Evolutionary conservation across 2,329 filamentous ascomycete species (phyloP).

Genomic region (Botrytis squamosa): DNA sequence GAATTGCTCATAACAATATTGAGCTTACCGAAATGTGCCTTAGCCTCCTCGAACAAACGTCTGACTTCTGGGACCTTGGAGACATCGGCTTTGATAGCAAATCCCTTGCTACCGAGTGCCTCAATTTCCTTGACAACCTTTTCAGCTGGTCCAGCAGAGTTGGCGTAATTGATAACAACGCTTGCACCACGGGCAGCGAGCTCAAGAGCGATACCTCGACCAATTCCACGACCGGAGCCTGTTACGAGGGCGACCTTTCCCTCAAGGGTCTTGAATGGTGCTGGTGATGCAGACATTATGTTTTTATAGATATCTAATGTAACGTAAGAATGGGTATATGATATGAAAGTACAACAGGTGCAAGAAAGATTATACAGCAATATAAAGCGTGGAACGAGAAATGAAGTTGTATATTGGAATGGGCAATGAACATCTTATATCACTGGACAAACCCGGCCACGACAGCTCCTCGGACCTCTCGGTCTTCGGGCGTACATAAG

Average conservation of each 20-base stretch:
- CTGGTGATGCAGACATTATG: slow-evolving; percentile 7
- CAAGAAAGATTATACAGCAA: background rate
- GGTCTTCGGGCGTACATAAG: slow-evolving; percentile 20
- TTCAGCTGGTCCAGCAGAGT: slow-evolving; percentile 56
- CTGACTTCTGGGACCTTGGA: slow-evolving; percentile 43
- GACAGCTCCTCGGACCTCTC: slow-evolving; percentile 17
- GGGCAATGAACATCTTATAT: slow-evolving; percentile 14
- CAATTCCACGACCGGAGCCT: slow-evolving; percentile 77
- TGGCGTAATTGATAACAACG: slow-evolving; percentile 60
- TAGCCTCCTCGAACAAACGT: slow-evolving; percentile 31
- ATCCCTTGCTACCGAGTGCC: slow-evolving; percentile 50
- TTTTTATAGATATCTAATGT: background rate
- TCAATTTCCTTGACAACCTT: slow-evolving; percentile 53
- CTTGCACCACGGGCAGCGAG: slow-evolving; percentile 43
- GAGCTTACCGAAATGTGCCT: slow-evolving; percentile 33
- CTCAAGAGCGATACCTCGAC: slow-evolving; percentile 48
- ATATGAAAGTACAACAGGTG: background rate
- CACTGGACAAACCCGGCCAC: slow-evolving; percentile 11
- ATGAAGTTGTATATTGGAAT: background rate
- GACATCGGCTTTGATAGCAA: slow-evolving; percentile 59
- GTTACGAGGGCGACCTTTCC: slow-evolving; percentile 79
- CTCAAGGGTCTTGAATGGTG: slow-evolving; percentile 23
- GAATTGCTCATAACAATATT: slow-evolving; percentile 38
- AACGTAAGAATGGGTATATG: background rate
- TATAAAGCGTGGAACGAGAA: background rate